Conservation (phyloP, 1,284 basidiomycete species). For the Puccinia hordei region DNA sequence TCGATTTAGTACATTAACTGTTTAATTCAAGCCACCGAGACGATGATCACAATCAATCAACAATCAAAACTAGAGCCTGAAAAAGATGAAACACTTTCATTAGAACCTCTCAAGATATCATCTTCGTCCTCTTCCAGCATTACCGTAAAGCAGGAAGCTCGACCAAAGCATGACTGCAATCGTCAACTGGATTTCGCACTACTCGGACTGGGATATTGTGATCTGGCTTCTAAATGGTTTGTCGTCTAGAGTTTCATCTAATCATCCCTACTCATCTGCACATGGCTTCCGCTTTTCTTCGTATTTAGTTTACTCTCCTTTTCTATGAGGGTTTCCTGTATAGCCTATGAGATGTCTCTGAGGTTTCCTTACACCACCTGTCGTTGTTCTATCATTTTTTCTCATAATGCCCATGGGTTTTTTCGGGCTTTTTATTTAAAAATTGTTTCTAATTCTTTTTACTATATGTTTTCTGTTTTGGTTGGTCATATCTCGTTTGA, state of each 20-base stretch:
- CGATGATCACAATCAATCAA: neutral
- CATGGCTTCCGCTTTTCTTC: neutral
- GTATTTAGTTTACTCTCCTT: neutral
- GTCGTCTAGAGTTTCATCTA: neutral
- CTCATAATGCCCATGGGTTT: neutral
- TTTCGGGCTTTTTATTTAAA: neutral
- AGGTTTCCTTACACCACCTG: neutral
- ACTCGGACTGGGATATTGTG: neutral
- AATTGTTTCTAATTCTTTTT: constrained; percentile 17
- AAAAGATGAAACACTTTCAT: neutral
- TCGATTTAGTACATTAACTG: neutral
- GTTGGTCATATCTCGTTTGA: neutral
- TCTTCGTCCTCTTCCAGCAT: neutral
- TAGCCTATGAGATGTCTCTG: neutral
- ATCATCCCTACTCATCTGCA: no score
- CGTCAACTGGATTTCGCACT: neutral
- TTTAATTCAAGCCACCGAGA: neutral
- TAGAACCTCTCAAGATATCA: neutral
- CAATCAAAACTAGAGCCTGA: neutral
- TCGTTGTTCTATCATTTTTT: constrained; percentile 1
- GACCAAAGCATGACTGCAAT: no score
- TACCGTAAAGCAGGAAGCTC: neutral
- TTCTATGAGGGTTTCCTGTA: neutral
- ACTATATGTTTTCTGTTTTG: neutral
- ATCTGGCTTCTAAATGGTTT: neutral